These are phyloP conservation scores for Beauveria rudraprayagi DNA, from an alignment of 2,329 filamentous ascomycete genomes.

Conservation along the genomic window DNA sequence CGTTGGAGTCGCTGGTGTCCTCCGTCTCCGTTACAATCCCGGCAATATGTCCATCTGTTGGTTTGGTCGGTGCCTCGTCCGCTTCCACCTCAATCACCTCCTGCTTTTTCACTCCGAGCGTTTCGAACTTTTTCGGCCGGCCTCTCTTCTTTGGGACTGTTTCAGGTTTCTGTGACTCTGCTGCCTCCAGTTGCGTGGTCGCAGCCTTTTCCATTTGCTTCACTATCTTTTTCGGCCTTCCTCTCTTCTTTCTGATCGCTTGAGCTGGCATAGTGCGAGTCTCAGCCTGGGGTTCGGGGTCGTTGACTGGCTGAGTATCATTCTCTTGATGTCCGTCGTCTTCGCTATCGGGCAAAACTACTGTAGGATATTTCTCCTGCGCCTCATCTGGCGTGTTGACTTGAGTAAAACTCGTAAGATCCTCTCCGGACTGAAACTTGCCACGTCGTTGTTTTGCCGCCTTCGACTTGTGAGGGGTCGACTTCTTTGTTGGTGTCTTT, in stretches of 20 bases:
- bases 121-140: constrained; percentile 32
- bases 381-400: neutral
- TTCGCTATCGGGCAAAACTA: neutral
- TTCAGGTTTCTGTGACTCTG: neutral
- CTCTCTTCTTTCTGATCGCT: constrained; percentile 13
- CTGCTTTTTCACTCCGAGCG: constrained; percentile 3
- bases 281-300: neutral
- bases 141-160: constrained; percentile 29
- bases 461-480: neutral
- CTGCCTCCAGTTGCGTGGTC: constrained; percentile 14
- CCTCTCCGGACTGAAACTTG: neutral
- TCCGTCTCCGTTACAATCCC: neutral
- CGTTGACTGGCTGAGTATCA: neutral
- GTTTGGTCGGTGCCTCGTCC: neutral
- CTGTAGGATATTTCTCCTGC: neutral
- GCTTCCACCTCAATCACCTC: neutral
- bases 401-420: neutral
- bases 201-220: constrained; percentile 14
- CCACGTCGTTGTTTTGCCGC: neutral
- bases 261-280: neutral
- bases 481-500: neutral
- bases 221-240: constrained; percentile 12
- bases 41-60: neutral
- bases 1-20: neutral
- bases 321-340: neutral